Percentiles rank a stretch among this genome's conserved stretches.
phyloP scores from a whole-genome alignment of 495 filamentous ascomycete species.

The Sporormia fimetaria region DNA sequence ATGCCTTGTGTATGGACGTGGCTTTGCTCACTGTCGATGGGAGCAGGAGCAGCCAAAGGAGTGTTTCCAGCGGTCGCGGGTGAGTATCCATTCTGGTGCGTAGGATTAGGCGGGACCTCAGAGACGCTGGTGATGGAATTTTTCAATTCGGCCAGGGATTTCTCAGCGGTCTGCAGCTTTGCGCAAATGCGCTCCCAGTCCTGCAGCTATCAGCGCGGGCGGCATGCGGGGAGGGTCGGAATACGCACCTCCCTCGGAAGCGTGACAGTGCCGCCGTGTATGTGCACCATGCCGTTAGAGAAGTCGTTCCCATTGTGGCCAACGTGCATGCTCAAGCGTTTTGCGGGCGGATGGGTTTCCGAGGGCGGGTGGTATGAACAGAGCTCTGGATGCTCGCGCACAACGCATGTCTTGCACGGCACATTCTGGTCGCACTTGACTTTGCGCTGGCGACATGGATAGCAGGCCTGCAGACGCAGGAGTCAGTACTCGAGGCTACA shows the following conservation, averaged over 20 bases:
- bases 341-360: conserved; percentile 28
- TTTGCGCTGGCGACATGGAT: conserved; percentile 35
- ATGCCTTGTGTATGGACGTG: conserved; percentile 34
- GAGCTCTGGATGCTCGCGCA: conserved; percentile 34
- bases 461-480: conserved; percentile 31
- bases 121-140: conserved; percentile 28
- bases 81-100: conserved; percentile 19
- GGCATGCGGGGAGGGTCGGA: neutral
- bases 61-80: conserved; percentile 22
- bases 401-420: conserved; percentile 29
- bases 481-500: no score
- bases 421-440: conserved; percentile 29
- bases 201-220: conserved; percentile 5
- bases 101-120: conserved; percentile 12
- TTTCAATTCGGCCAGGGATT: conserved; percentile 28
- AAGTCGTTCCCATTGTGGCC: conserved; percentile 21
- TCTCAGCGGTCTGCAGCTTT: conserved; percentile 33
- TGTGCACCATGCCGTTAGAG: conserved; percentile 25
- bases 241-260: conserved; percentile 23
- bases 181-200: conserved; percentile 32
- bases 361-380: conserved; percentile 34
- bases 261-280: conserved; percentile 26
- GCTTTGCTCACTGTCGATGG: conserved; percentile 18
- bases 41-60: conserved; percentile 18
- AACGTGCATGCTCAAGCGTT: conserved; percentile 19